These are phyloP conservation scores for Canavalia ensiformis DNA, from an alignment of 306 rosid genomes.

Conservation along the genomic window DNA sequence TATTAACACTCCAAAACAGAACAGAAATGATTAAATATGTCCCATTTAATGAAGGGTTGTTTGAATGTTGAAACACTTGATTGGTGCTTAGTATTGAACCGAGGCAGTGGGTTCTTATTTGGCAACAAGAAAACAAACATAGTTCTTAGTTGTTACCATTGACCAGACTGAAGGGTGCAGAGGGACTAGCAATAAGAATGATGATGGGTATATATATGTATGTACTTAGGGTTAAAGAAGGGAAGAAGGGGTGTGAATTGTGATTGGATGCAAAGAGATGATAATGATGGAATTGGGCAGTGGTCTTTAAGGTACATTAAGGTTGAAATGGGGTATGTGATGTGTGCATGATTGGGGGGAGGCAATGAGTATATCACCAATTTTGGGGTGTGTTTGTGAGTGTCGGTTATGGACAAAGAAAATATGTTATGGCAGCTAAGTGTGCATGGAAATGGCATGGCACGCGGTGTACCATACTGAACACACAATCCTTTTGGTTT, in stretches of 20 bases:
- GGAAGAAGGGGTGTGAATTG: conserved; percentile 2
- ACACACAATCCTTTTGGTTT: conserved; percentile 11
- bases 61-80: conserved; percentile 1
- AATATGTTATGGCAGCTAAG: conserved; percentile 20
- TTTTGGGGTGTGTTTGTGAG: conserved; percentile 35
- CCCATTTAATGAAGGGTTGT: background rate
- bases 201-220: conserved; percentile 44
- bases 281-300: conserved; percentile 52
- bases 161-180: conserved; percentile 43
- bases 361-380: conserved; percentile 51
- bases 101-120: conserved; percentile 37
- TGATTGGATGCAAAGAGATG: conserved; percentile 45
- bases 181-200: conserved; percentile 35
- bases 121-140: conserved; percentile 49
- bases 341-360: conserved; percentile 49
- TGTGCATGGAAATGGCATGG: conserved; percentile 55
- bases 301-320: conserved; percentile 53
- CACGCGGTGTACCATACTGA: conserved; percentile 53
- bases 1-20: no score
- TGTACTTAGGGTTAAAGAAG: conserved; percentile 26
- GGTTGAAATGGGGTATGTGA: conserved; percentile 53
- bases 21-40: background rate
- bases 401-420: conserved; percentile 36
- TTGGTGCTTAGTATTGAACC: conserved; percentile 35
- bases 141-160: conserved; percentile 30